Evolutionary conservation across 2,329 filamentous ascomycete species (phyloP).

Genomic region (Microthyrium microscopicum): DNA sequence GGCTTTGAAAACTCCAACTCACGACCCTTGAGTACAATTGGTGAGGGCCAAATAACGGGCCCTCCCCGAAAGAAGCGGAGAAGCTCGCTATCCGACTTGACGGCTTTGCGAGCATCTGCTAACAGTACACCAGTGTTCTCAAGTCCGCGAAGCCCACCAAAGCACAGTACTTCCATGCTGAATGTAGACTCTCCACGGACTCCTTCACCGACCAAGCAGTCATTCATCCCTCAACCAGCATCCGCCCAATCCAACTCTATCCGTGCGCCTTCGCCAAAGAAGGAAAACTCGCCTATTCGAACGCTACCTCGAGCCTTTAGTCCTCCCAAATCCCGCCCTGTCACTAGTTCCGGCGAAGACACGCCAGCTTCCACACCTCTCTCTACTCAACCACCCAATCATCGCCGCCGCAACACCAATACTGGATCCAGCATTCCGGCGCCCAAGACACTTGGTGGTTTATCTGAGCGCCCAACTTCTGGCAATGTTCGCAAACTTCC

Average conservation of each 20-base stretch:
- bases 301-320: slow-evolving; percentile 1
- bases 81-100: slow-evolving; percentile 81
- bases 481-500: slow-evolving; percentile 44
- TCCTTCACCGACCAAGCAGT: slow-evolving; percentile 18
- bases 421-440: slow-evolving; percentile 33
- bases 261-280: neutral
- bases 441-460: slow-evolving; percentile 33
- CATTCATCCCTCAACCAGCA: slow-evolving; percentile 21
- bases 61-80: slow-evolving; percentile 60
- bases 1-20: slow-evolving; percentile 19
- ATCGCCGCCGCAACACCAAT: slow-evolving; percentile 25
- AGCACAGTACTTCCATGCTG: slow-evolving; percentile 1
- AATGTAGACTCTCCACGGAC: slow-evolving; percentile 17
- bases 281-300: slow-evolving; percentile 5
- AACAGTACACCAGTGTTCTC: slow-evolving; percentile 5
- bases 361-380: slow-evolving; percentile 11
- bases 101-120: slow-evolving; percentile 44
- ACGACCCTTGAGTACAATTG: slow-evolving; percentile 32
- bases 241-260: slow-evolving; percentile 14
- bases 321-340: neutral
- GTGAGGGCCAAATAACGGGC: slow-evolving; percentile 26
- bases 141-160: slow-evolving; percentile 1
- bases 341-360: slow-evolving; percentile 14
- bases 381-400: slow-evolving; percentile 19
- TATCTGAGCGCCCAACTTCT: slow-evolving; percentile 31